Evolutionary conservation across 805 yeast species (phyloP).

Genomic region (Metschnikowia continentalis): DNA sequence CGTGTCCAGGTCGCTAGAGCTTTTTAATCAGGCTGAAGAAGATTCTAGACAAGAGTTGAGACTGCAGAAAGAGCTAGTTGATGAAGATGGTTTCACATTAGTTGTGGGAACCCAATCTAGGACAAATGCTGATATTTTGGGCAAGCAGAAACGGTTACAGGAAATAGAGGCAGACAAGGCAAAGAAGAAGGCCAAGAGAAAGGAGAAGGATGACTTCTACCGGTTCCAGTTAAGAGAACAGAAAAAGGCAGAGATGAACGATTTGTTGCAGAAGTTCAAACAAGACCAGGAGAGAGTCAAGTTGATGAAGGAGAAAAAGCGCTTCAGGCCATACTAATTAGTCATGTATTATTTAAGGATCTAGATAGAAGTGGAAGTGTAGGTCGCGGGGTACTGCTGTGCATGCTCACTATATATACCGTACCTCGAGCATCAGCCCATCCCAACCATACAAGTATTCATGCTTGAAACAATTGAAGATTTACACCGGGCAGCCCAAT

Average conservation of each 20-base stretch:
- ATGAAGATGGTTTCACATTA: constrained; percentile 90
- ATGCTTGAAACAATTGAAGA: constrained; percentile 3
- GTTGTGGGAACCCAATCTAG: constrained; percentile 87
- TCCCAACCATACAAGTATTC: background rate
- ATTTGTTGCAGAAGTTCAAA: constrained; percentile 75
- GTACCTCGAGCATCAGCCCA: background rate
- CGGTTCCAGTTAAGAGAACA: constrained; percentile 92
- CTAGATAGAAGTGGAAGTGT: background rate
- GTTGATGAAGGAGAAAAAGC: constrained; percentile 72
- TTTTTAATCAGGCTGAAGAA: constrained; percentile 68
- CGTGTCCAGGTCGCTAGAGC: constrained; percentile 58
- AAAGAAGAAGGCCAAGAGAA: constrained; percentile 55
- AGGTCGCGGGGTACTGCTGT: constrained; percentile 1
- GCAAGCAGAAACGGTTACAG: constrained; percentile 44
- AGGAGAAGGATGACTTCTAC: constrained; percentile 87
- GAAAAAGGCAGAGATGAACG: constrained; percentile 90
- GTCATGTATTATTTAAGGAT: background rate
- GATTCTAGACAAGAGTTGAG: constrained; percentile 53
- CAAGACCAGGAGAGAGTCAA: constrained; percentile 85
- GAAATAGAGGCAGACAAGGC: constrained; percentile 35
- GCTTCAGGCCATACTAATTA: constrained; percentile 74
- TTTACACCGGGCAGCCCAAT: constrained; percentile 5
- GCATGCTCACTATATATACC: background rate
- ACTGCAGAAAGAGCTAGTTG: constrained; percentile 60
- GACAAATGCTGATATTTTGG: constrained; percentile 67